These are phyloP conservation scores for Suillus subalutaceus DNA, from an alignment of 768 basidiomycete species.

Conservation along the genomic window DNA sequence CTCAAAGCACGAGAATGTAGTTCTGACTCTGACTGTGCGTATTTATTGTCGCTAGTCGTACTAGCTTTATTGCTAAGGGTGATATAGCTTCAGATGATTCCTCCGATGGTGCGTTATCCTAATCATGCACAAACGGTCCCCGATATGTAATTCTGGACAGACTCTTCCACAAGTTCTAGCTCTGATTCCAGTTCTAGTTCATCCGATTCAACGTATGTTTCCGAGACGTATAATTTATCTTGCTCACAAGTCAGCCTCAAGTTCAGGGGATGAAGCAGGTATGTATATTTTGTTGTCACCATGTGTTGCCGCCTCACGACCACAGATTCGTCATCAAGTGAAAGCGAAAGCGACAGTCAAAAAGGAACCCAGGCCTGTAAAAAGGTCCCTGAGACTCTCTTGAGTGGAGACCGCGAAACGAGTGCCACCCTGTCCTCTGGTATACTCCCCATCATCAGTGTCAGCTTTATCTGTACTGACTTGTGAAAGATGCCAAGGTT, in stretches of 20 bases:
- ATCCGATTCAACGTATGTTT: slow-evolving; percentile 27
- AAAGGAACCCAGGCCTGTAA: background rate
- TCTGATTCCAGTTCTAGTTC: slow-evolving; percentile 29
- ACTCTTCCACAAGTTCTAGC: slow-evolving; percentile 26
- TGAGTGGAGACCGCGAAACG: slow-evolving; percentile 34
- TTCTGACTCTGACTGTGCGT: slow-evolving; percentile 27
- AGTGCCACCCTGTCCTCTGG: slow-evolving; percentile 43
- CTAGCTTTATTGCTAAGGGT: slow-evolving; percentile 11
- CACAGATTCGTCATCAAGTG: slow-evolving; percentile 13
- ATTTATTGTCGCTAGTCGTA: slow-evolving; percentile 4
- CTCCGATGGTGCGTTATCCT: slow-evolving; percentile 26
- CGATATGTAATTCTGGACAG: slow-evolving; percentile 13
- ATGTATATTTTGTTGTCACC: slow-evolving; percentile 25
- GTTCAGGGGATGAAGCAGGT: slow-evolving; percentile 25
- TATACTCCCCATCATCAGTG: background rate
- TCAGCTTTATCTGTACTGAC: background rate
- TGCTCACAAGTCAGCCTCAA: slow-evolving; percentile 9
- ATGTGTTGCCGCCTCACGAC: slow-evolving; percentile 17
- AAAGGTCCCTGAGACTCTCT: slow-evolving; percentile 9
- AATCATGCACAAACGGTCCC: background rate
- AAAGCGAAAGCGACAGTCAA: slow-evolving; percentile 13
- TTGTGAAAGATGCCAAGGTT: slow-evolving; percentile 4
- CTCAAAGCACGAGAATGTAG: slow-evolving; percentile 17
- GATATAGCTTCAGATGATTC: slow-evolving; percentile 29
- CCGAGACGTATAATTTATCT: background rate